Base-by-base conservation (phyloP, 129 eudicot genomes). In the Centella asiatica region DNA sequence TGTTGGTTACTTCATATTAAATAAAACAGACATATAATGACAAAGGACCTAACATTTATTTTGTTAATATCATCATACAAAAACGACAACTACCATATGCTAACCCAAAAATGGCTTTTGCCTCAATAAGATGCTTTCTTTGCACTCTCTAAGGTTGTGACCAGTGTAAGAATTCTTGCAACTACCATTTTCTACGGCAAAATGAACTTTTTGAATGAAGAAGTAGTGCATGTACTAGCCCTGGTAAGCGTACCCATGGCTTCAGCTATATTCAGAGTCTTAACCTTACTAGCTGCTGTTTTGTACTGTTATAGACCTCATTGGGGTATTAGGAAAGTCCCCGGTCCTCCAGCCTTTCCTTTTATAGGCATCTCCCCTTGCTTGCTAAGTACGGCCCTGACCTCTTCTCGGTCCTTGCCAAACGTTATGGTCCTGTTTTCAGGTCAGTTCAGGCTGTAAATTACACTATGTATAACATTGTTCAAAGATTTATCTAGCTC, bases 321-420 rank as follows among this genome's bases (percentile, higher is more conserved):
- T 33, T 86, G 89, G 97, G 69, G 81, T 18, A 95, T 90, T 0
- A 81, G 97, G 50, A 86, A 71, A 58, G 75, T 90, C 4, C 97
- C 97, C 33, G 94, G 97, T 63, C 97, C 97, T 64, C 83, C 94
- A 2, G 62, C 87, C 47, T 48, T 86, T 27, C 97, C 97, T 1
- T 64, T 90, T 2, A 22, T 90, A 11, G 97, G 97, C 95, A 90
- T 72, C 79, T 90, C 19, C 97, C 95, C 37, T 70, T 90, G 83
- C 83, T 90, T 58, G 95, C 97, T 50, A 75, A 79, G 65, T 68
- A 83, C 69, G 97, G 97, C 34, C 97, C 95, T 57, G 81, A 83
- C 49, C 76, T 81, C 24, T 90, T 90, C 81, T 60, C 94, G 59
- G 56, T 81, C 68, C 87, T 90, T 56, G 93, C 97, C 67, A 79